These are phyloP conservation scores for Metschnikowia kofuensis DNA, from an alignment of 805 yeast species.

Conservation along the genomic window DNA sequence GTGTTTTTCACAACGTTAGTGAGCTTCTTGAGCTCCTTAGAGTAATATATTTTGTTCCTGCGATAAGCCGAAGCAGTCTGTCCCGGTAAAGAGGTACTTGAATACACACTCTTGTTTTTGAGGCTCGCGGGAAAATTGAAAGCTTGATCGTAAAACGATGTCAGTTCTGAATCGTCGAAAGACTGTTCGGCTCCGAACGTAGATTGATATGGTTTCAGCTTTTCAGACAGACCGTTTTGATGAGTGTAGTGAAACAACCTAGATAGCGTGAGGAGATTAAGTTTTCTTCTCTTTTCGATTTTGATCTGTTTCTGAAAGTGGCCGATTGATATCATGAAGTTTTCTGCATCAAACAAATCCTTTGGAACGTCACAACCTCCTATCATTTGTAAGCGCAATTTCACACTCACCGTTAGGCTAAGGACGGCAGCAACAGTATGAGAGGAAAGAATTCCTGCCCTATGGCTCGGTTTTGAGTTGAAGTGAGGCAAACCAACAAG, in stretches of 20 bases:
- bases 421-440: conserved; percentile 74
- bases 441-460: conserved; percentile 58
- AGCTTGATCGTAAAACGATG: conserved; percentile 1
- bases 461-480: conserved; percentile 40
- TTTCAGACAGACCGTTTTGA: conserved; percentile 27
- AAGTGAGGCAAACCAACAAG: conserved; percentile 56
- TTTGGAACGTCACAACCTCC: conserved; percentile 57
- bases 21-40: conserved; percentile 46
- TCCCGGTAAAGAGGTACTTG: conserved; percentile 3
- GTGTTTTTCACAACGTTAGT: conserved; percentile 70
- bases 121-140: neutral
- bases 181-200: conserved; percentile 13
- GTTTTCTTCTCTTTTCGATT: conserved; percentile 47
- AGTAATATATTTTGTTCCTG: conserved; percentile 31
- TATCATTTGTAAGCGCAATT: conserved; percentile 49
- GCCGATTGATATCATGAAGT: conserved; percentile 62
- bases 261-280: conserved; percentile 56
- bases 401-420: conserved; percentile 70
- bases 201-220: conserved; percentile 10
- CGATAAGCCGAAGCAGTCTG: conserved; percentile 19
- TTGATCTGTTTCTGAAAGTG: conserved; percentile 75
- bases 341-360: conserved; percentile 79
- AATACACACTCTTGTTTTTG: neutral
- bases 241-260: conserved; percentile 36
- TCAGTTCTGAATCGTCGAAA: conserved; percentile 11